Base-by-base conservation (phyloP, 768 basidiomycete genomes). In the Hebeloma cylindrosporum region DNA sequence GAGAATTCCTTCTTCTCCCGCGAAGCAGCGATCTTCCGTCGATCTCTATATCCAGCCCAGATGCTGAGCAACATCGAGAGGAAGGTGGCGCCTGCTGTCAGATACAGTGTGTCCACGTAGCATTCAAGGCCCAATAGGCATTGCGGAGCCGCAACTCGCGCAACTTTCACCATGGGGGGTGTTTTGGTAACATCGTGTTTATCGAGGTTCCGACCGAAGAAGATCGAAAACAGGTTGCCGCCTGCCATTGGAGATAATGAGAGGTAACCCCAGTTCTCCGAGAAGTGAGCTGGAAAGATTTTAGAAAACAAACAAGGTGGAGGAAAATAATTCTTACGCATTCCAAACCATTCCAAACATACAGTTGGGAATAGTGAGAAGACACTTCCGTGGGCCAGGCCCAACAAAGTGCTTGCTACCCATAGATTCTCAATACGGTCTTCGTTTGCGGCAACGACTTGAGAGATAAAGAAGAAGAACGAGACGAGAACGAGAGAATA, bases 311-410 rank as follows among this genome's bases (percentile, higher is more conserved):
- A n/a, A 18, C 23, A 22, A 6, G 7, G 7, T 16, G 14, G 32
- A 43, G 26, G 20, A 16, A 4, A 20, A 21, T 2, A 31, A 33
- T 2, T 80, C 86, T 58, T 55, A 88, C 88, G 70, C 57, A 94
- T 71, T 5, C 92, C 92, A 53, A 93, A 94, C 89, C 88, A 93
- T 53, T 94, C 93, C 18, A 93, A 74, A 40, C 79, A 73, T 22
- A 94, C 72, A n/a, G 84, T 81, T 0, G 89, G 88, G 57, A 78
- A 74, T 31, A 87, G 67, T 2, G 85, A 86, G 59, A 89, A 92
- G 42, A 69, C 64, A 37, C 79, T 74, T 3, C 91, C 91, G 53
- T 93, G 86, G 0, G 83, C 80, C 4, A 85, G 60, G 0, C 87
- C 88, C 0, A 89, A 63, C 16, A 72, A 52, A 6, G 66, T 53